phyloP scores from a whole-genome alignment of 1,284 basidiomycete species.

The Psilocybe mexicana region DNA sequence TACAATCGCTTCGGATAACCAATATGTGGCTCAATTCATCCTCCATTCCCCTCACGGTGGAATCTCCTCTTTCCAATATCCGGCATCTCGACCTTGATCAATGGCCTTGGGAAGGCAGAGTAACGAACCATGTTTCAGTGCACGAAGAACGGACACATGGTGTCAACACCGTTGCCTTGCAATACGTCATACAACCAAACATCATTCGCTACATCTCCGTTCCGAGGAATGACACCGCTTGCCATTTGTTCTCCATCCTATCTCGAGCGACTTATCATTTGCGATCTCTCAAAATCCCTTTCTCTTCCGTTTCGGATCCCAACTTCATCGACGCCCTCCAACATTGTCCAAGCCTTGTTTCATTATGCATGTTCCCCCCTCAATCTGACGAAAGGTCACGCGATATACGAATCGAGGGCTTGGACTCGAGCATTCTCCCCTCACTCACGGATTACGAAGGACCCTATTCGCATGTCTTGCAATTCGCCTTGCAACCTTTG shows the following conservation, averaged over 20 bases:
- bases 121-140: conserved; percentile 32
- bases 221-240: conserved; percentile 29
- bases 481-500: conserved; percentile 24
- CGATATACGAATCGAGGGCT: conserved; percentile 16
- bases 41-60: conserved; percentile 18
- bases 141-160: conserved; percentile 30
- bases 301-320: conserved; percentile 23
- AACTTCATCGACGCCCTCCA: conserved; percentile 26
- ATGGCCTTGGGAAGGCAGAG: conserved; percentile 34
- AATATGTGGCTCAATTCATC: conserved; percentile 35
- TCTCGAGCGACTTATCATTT: conserved; percentile 24
- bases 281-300: conserved; percentile 26
- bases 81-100: conserved; percentile 34
- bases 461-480: conserved; percentile 27
- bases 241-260: conserved; percentile 28
- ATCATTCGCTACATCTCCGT: conserved; percentile 31
- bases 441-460: conserved; percentile 29
- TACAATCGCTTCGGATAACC: conserved; percentile 28
- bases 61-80: conserved; percentile 19
- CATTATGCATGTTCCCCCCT: conserved; percentile 30
- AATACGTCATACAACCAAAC: conserved; percentile 29
- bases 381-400: conserved; percentile 20
- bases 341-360: conserved; percentile 28
- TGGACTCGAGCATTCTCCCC: conserved; percentile 22
- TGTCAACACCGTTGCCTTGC: conserved; percentile 24